Conservation (phyloP, 192 early-diverging fungal species). For the Chytriomyces sp. region DNA sequence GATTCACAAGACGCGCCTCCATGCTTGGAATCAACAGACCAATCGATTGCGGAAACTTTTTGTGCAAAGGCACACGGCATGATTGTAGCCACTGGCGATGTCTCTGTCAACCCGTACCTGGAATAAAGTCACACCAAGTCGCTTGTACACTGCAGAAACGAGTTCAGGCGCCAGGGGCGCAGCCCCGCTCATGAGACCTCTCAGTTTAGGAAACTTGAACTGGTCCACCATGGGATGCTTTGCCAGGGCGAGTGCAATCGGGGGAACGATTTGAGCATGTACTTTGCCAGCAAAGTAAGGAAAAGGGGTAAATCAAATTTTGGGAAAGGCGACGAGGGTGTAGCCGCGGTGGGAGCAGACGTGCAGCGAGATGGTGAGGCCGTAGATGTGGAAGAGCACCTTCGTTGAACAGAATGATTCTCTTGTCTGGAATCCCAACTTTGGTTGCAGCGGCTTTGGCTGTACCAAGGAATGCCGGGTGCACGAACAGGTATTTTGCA, state of each 20-base stretch:
- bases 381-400: constrained; percentile 63
- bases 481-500: constrained; percentile 71
- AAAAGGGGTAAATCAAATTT: constrained; percentile 73
- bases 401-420: constrained; percentile 38
- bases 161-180: constrained; percentile 80
- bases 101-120: constrained; percentile 80
- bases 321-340: constrained; percentile 72
- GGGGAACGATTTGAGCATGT: constrained; percentile 71
- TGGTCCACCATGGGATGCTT: constrained; percentile 76
- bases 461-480: constrained; percentile 23
- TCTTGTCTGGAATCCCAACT: constrained; percentile 21
- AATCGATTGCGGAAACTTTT: constrained; percentile 45
- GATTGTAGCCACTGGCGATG: constrained; percentile 57
- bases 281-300: constrained; percentile 68
- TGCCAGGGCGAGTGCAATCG: constrained; percentile 75
- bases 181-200: constrained; percentile 72
- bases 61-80: constrained; percentile 22
- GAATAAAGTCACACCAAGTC: constrained; percentile 47
- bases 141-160: constrained; percentile 62
- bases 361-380: constrained; percentile 38
- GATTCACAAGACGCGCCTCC: constrained; percentile 76
- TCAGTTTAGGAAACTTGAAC: constrained; percentile 74
- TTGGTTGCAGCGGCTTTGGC: constrained; percentile 28
- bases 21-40: constrained; percentile 76
- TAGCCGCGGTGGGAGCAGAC: constrained; percentile 48